phyloP scores from a whole-genome alignment of 192 early-diverging fungal species.

The Phycomyces blakesleeanus region DNA sequence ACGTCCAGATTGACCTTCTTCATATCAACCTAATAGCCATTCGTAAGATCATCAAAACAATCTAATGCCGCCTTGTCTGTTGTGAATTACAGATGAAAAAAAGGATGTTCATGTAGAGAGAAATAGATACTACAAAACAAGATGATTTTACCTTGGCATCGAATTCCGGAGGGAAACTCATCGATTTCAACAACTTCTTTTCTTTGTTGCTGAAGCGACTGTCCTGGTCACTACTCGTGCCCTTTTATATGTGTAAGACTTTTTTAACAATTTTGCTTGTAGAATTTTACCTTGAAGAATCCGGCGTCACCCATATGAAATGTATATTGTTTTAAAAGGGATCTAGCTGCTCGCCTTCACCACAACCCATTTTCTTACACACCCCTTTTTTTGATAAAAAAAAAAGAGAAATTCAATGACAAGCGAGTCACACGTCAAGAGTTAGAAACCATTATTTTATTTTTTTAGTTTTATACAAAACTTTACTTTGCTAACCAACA shows the following conservation, averaged over 20 bases:
- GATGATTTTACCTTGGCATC: constrained; percentile 60
- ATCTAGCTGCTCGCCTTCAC: too few relatives aligned
- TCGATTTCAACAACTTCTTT: constrained; percentile 73
- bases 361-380: too few relatives aligned
- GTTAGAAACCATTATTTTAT: too few relatives aligned
- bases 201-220: constrained; percentile 76
- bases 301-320: constrained; percentile 53
- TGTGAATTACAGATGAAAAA: not conserved
- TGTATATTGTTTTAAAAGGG: not conserved
- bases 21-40: constrained; percentile 65
- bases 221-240: constrained; percentile 77
- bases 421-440: too few relatives aligned
- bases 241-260: constrained; percentile 34
- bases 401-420: too few relatives aligned
- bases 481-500: too few relatives aligned
- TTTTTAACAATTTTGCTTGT: not conserved
- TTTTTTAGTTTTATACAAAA: too few relatives aligned
- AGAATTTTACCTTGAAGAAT: constrained; percentile 44
- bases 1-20: constrained; percentile 85
- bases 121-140: not conserved
- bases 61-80: too few relatives aligned
- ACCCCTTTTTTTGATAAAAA: too few relatives aligned
- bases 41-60: not conserved
- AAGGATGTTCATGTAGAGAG: not conserved
- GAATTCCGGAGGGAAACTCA: constrained; percentile 79